These are phyloP conservation scores for Bruguiera gymnorhiza DNA, from an alignment of 345 rosid genomes.

Conservation along the genomic window DNA sequence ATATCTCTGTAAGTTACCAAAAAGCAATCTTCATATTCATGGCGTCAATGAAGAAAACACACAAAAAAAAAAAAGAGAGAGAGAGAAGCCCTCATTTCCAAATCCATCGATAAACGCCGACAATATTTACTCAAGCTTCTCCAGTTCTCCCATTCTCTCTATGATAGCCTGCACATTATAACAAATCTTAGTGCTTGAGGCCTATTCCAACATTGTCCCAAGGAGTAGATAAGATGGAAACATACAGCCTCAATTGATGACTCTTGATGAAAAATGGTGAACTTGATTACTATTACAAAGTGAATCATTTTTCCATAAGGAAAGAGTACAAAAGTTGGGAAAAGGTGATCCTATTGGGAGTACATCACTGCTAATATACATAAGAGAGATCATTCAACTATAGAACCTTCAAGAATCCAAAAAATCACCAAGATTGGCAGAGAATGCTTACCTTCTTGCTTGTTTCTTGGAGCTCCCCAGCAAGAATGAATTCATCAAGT, in stretches of 20 bases:
- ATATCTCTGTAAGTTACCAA: too few relatives aligned
- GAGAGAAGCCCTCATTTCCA: neutral
- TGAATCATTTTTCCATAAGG: neutral
- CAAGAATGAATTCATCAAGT: conserved; percentile 98
- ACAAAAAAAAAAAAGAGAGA: neutral
- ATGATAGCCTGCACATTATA: conserved; percentile 71
- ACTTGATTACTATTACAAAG: neutral
- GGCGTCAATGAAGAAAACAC: neutral
- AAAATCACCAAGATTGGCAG: neutral
- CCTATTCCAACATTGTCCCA: neutral
- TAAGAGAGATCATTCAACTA: neutral
- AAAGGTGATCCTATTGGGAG: neutral
- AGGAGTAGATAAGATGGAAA: neutral
- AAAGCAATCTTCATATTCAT: too few relatives aligned
- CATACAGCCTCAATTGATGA: neutral
- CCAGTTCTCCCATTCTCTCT: conserved; percentile 91
- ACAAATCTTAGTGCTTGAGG: neutral
- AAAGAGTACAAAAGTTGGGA: too few relatives aligned
- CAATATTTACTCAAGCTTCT: conserved; percentile 65
- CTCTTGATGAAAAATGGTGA: too few relatives aligned
- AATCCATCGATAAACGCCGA: neutral
- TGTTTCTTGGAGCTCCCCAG: conserved; percentile 99
- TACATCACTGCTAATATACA: neutral
- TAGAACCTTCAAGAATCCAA: neutral
- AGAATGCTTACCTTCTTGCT: conserved; percentile 72